phyloP scores from a whole-genome alignment of 2,329 filamentous ascomycete species.

The Alternaria arbusti region DNA sequence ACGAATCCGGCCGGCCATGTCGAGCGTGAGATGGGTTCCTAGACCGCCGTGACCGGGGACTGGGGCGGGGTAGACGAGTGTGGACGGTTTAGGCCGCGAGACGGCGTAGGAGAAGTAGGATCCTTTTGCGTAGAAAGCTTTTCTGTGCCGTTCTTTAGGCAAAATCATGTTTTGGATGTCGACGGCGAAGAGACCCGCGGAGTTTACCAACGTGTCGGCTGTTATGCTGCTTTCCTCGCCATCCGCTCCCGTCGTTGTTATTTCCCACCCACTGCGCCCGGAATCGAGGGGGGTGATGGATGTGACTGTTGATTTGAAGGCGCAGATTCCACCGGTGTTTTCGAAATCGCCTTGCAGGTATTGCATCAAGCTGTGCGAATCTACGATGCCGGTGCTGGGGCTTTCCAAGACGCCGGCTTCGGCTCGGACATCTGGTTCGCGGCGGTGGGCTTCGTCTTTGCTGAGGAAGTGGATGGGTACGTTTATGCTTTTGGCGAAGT shows the following conservation, averaged over 20 bases:
- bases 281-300: constrained; percentile 61
- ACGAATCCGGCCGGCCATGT: constrained; percentile 80
- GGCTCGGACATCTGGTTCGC: constrained; percentile 79
- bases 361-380: constrained; percentile 85
- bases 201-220: constrained; percentile 80
- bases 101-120: constrained; percentile 88
- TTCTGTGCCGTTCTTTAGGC: constrained; percentile 60
- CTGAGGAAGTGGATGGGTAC: constrained; percentile 77
- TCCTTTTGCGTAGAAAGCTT: constrained; percentile 86
- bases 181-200: constrained; percentile 80
- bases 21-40: constrained; percentile 91
- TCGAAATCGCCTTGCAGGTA: constrained; percentile 79
- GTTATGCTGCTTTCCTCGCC: constrained; percentile 65
- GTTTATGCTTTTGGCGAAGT: constrained; percentile 59
- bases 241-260: constrained; percentile 56
- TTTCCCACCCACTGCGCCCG: constrained; percentile 71
- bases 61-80: constrained; percentile 87
- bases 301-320: constrained; percentile 71
- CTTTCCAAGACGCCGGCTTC: constrained; percentile 79
- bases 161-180: constrained; percentile 83
- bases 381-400: constrained; percentile 86
- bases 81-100: constrained; percentile 68
- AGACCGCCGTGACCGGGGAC: constrained; percentile 81
- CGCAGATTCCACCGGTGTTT: constrained; percentile 75
- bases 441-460: constrained; percentile 63